Evolutionary conservation across 768 basidiomycete genomes (phyloP).

Genomic region (Agaricus sinodeliciosus): DNA sequence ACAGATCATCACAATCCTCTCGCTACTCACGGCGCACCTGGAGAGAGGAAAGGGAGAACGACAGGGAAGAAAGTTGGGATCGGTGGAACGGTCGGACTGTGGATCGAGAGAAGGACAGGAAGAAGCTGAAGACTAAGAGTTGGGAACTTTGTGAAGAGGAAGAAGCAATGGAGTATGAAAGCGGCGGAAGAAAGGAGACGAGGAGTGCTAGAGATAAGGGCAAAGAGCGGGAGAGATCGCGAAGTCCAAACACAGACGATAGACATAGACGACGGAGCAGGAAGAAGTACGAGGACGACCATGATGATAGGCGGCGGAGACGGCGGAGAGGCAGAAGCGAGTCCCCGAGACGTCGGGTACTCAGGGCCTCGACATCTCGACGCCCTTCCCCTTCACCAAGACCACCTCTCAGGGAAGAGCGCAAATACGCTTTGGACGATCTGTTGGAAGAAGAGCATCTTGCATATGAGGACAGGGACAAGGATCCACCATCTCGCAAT

Average conservation of each 20-base stretch:
- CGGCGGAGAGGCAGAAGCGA: constrained; percentile 5
- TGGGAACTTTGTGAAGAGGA: constrained; percentile 46
- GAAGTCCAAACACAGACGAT: constrained; percentile 17
- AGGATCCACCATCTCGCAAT: background rate
- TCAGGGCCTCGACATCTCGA: constrained; percentile 10
- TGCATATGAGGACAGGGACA: background rate
- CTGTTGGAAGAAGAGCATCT: constrained; percentile 18
- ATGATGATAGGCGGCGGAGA: constrained; percentile 17
- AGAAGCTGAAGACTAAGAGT: constrained; percentile 38
- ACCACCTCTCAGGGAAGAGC: constrained; percentile 17
- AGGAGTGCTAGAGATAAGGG: constrained; percentile 17
- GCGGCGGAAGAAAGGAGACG: constrained; percentile 16
- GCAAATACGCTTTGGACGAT: constrained; percentile 27
- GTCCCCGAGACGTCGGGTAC: constrained; percentile 12
- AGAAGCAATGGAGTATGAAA: constrained; percentile 24
- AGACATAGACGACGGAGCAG: constrained; percentile 13
- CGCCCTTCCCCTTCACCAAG: constrained; percentile 7
- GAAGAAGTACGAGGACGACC: constrained; percentile 15
- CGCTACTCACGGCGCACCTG: constrained; percentile 9
- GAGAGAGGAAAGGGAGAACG: constrained; percentile 9
- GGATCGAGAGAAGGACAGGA: constrained; percentile 19
- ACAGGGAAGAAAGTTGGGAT: constrained; percentile 40
- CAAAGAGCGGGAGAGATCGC: constrained; percentile 19
- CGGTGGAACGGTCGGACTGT: constrained; percentile 46
- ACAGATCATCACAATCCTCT: background rate